Percentiles rank a stretch among this genome's conserved stretches.
Evolutionary conservation across 116 monocot species (phyloP).

Genomic region (Dioscorea cayenensis): DNA sequence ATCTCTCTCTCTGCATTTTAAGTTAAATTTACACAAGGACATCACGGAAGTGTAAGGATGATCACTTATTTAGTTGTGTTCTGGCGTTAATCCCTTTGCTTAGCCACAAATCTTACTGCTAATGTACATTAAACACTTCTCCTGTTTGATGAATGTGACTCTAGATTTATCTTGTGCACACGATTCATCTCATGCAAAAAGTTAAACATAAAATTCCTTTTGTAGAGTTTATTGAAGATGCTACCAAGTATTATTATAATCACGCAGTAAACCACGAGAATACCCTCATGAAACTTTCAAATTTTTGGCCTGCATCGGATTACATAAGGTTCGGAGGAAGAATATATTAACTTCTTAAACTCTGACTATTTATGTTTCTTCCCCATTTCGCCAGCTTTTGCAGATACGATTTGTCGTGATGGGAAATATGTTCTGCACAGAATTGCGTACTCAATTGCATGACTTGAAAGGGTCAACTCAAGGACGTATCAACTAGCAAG

Average conservation of each 20-base stretch:
- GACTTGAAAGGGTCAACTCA: conserved; percentile 91
- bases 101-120: not conserved
- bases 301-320: conserved; percentile 77
- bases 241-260: conserved; percentile 75
- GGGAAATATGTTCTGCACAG: conserved; percentile 99
- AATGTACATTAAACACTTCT: not conserved
- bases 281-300: conserved; percentile 88
- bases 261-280: conserved; percentile 75
- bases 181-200: not conserved
- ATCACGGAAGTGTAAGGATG: not conserved
- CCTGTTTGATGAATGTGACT: not conserved
- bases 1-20: not conserved
- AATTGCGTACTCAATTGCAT: conserved; percentile 77
- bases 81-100: not conserved
- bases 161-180: not conserved
- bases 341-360: not conserved
- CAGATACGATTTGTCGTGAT: conserved; percentile 95
- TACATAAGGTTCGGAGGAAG: conserved; percentile 51
- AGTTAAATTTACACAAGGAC: not conserved
- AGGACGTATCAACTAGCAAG: conserved; percentile 72
- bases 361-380: conserved; percentile 10
- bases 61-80: not conserved
- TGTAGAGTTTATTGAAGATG: conserved; percentile 74
- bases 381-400: conserved; percentile 9
- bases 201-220: not conserved